phyloP scores from a whole-genome alignment of 306 rosid genomes.

The Calophaca sinica region DNA sequence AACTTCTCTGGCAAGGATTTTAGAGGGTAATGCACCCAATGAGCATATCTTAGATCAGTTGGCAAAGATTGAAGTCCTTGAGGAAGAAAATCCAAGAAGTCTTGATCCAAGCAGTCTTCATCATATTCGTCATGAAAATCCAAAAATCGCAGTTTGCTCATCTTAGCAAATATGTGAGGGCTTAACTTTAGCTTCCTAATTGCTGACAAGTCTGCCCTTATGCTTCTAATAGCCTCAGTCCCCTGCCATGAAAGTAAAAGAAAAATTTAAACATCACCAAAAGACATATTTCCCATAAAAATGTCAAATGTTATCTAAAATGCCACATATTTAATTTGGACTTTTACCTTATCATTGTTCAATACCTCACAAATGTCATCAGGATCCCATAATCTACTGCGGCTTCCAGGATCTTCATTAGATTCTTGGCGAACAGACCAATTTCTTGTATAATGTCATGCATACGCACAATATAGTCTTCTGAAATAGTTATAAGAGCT shows the following conservation, averaged over 20 bases:
- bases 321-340: no score
- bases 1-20: constrained; percentile 33
- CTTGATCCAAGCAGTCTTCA: not conserved
- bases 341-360: not conserved
- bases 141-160: constrained; percentile 25
- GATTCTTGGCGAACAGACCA: constrained; percentile 33
- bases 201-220: not conserved
- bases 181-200: not conserved
- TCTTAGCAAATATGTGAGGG: constrained; percentile 6
- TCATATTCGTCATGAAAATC: not conserved
- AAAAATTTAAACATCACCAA: not conserved
- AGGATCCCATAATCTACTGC: constrained; percentile 17
- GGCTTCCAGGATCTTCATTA: not conserved
- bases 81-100: not conserved
- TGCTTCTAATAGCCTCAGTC: constrained; percentile 20
- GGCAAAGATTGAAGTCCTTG: constrained; percentile 32
- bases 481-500: constrained; percentile 31
- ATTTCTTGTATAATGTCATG: constrained; percentile 41
- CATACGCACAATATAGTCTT: constrained; percentile 10
- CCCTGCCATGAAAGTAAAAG: not conserved
- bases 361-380: constrained; percentile 30
- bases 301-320: not conserved
- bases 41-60: not conserved
- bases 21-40: constrained; percentile 19
- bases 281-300: not conserved